Base-by-base conservation (phyloP, 108 stramenopile genomes). In the Mediolabrus comicus region DNA sequence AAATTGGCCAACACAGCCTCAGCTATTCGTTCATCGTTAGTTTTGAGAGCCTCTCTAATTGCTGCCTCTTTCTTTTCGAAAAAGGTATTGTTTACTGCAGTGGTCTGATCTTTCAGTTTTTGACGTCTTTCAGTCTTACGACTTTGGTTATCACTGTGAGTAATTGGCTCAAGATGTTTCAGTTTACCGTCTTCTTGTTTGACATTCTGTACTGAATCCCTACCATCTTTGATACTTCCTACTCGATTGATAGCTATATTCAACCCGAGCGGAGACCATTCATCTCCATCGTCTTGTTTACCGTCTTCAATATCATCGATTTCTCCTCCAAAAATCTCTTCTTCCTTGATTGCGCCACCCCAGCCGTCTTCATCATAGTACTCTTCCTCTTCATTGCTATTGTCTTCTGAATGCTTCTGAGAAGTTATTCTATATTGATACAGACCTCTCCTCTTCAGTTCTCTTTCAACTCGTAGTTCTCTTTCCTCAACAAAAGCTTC, bases 1-100 rank as follows among this genome's bases (percentile, higher is more conserved):
- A 84, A 30, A 16, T 72, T 73, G 31, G 58, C 53, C 16, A 84
- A 60, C 30, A 74, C 49, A 30, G 83, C 79, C 57, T 83, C 72
- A 16, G 75, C 74, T 4, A 67, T 62, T 4, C 67, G 74, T 66
- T 74, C 72, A 17, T 80, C 74, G 9, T 57, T 66, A n/a, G 70
- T 65, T 53, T 65, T 74, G 52, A 77, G 67, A 69, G 34, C 53
- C 53, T 71, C 75, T 12, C 59, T 32, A 32, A 76, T 71, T 4
- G 36, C 43, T n/a, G 33, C 49, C 52, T 65, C 62, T 59, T 69
- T 56, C 52, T 63, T 29, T 43, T 32, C 31, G 11, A 65, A 38
- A 26, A 39, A 56, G 29, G 11, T 33, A 33, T 58, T 53, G 55
- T 34, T 60, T 17, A 39, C 58, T 39, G 33, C 33, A 25, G 14